Evolutionary conservation across 768 basidiomycete genomes (phyloP).

Genomic region (Tulasnella sp.): DNA sequence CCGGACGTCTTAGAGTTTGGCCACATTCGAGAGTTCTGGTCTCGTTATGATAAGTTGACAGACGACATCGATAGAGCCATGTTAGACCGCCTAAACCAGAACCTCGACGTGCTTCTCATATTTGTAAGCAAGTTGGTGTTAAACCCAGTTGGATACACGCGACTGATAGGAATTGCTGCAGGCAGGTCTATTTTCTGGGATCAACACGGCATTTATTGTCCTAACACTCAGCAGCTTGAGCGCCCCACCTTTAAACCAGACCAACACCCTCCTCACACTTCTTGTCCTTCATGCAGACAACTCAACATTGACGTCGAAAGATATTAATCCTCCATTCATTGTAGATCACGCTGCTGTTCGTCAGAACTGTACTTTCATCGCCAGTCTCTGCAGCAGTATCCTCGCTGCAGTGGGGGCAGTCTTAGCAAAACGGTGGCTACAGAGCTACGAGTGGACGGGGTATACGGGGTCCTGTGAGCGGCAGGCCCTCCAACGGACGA

Average conservation of each 20-base stretch:
- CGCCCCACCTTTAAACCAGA: background rate
- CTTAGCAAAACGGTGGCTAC: background rate
- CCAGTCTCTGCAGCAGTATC: background rate
- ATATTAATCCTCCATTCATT: too few species aligned
- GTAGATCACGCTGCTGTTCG: background rate
- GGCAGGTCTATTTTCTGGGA: background rate
- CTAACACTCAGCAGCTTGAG: background rate
- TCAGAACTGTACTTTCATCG: background rate
- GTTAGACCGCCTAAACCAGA: too few species aligned
- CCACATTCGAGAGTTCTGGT: too few species aligned
- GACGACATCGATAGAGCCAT: too few species aligned
- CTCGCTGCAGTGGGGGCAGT: background rate
- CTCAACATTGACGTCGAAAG: too few species aligned
- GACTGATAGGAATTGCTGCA: background rate
- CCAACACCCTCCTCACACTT: background rate
- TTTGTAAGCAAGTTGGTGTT: too few species aligned
- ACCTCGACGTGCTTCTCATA: too few species aligned
- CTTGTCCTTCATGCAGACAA: background rate
- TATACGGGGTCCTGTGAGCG: background rate
- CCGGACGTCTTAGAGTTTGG: too few species aligned
- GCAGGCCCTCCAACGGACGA: background rate
- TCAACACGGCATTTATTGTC: conserved; percentile 2
- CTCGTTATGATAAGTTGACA: too few species aligned
- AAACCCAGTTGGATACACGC: too few species aligned
- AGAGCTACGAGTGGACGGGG: background rate